A percentile compares a stretch with the other conserved stretches of the same genome.
Evolutionary conservation across 2,329 filamentous ascomycete species (phyloP).

Genomic region (Orbilia oligospora): DNA sequence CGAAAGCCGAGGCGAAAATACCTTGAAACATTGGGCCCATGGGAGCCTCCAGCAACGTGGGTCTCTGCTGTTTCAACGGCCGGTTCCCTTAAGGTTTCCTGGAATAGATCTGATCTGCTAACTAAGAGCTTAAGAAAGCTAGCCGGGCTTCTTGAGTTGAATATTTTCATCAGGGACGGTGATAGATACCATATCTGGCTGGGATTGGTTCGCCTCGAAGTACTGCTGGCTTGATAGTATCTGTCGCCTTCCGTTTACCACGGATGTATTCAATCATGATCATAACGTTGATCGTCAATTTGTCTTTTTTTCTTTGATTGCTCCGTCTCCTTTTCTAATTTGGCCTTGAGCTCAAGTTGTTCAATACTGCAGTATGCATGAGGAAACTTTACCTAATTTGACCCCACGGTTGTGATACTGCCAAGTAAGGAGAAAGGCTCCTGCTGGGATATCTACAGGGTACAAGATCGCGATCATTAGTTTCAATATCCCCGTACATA

Average conservation of each 20-base stretch:
- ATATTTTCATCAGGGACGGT: slow-evolving; percentile 1
- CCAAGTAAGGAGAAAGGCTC: background rate
- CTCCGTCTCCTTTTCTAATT: background rate
- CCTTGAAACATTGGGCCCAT: slow-evolving; percentile 15
- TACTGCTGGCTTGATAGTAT: slow-evolving; percentile 19
- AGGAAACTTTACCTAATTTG: slow-evolving; percentile 11
- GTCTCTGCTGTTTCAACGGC: slow-evolving; percentile 32
- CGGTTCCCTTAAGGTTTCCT: slow-evolving; percentile 25
- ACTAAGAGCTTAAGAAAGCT: slow-evolving; percentile 6
- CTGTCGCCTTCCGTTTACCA: slow-evolving; percentile 23
- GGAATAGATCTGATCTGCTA: slow-evolving; percentile 28
- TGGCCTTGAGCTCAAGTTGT: background rate
- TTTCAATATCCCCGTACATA: slow-evolving; percentile 12
- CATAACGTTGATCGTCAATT: background rate
- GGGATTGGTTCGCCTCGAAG: slow-evolving; percentile 8
- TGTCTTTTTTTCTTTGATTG: background rate
- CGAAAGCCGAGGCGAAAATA: slow-evolving; percentile 23
- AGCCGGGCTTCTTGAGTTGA: background rate
- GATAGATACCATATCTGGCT: background rate
- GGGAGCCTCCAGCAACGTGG: slow-evolving; percentile 38
- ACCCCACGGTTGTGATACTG: background rate
- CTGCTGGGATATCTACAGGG: slow-evolving; percentile 16
- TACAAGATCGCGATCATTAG: slow-evolving; percentile 1
- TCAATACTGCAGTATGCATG: background rate
- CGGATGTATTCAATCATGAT: background rate